phyloP scores from a whole-genome alignment of 768 basidiomycete genomes.

The Clitopilus passeckerianus region DNA sequence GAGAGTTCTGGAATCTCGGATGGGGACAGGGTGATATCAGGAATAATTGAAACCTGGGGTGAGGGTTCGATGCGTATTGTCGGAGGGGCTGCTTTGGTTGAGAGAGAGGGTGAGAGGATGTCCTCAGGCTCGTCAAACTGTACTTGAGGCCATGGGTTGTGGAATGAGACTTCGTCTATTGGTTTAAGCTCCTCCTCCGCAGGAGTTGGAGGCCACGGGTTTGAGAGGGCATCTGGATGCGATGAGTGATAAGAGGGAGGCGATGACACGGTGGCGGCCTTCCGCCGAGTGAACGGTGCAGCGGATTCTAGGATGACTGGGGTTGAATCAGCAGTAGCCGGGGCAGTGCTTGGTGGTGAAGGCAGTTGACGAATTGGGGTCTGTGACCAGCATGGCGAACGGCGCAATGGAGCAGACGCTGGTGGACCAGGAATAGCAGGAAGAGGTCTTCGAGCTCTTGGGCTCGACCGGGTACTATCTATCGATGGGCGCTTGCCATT shows the following conservation, averaged over 20 bases:
- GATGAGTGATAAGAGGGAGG: neutral
- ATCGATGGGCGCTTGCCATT: neutral
- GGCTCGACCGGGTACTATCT: neutral
- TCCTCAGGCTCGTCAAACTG: neutral
- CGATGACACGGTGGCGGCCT: neutral
- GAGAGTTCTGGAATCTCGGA: neutral
- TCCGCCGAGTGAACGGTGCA: neutral
- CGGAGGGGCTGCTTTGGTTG: neutral
- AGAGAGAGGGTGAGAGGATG: neutral
- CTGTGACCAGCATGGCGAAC: neutral
- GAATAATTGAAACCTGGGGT: neutral
- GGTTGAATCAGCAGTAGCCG: neutral
- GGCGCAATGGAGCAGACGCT: neutral
- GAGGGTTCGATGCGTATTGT: neutral
- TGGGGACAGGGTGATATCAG: neutral
- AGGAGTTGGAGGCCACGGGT: neutral
- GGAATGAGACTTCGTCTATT: neutral
- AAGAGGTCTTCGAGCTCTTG: constrained; percentile 10
- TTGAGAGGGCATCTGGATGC: neutral
- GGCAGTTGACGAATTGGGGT: constrained; percentile 10
- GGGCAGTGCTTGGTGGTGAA: constrained; percentile 7
- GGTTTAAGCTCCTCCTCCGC: neutral
- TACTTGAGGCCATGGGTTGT: neutral
- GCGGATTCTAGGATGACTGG: neutral
- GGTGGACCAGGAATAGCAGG: constrained; percentile 8